Conservation (phyloP, 2,329 filamentous ascomycete species). For the Apiospora pterosperma region DNA sequence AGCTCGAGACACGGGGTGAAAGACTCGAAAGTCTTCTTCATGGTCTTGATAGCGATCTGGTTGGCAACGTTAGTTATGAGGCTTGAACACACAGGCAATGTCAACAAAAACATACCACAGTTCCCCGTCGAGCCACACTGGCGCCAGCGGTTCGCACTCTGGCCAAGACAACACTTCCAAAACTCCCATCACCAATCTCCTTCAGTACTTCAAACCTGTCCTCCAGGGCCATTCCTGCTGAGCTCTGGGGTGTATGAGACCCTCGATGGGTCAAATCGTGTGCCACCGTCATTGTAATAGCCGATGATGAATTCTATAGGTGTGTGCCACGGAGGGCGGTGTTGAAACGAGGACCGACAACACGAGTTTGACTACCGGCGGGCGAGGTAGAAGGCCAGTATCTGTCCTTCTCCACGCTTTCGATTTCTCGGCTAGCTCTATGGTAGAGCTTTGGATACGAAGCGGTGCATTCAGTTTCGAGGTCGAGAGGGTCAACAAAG, state of each 20-base stretch:
- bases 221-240: conserved; percentile 64
- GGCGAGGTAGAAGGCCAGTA: conserved; percentile 15
- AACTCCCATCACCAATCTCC: conserved; percentile 98
- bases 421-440: conserved; percentile 29
- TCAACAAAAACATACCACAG: conserved; percentile 65
- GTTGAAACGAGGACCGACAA: conserved; percentile 6
- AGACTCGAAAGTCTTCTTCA: conserved; percentile 99
- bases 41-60: conserved; percentile 97
- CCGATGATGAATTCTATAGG: conserved; percentile 15
- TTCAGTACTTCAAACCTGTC: conserved; percentile 97
- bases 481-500: conserved; percentile 3
- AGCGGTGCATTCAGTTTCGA: conserved; percentile 12
- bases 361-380: conserved; percentile 13
- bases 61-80: background rate
- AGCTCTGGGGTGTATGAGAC: conserved; percentile 46
- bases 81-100: background rate
- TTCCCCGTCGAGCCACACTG: conserved; percentile 83
- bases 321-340: conserved; percentile 10
- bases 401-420: conserved; percentile 20
- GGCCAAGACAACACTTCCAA: conserved; percentile 90
- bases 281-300: conserved; percentile 67
- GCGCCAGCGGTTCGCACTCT: conserved; percentile 88
- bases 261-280: conserved; percentile 70
- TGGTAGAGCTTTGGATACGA: conserved; percentile 30
- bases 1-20: conserved; percentile 88